Conservation (phyloP, 345 rosid species). For the Lagerstroemia speciosa region DNA sequence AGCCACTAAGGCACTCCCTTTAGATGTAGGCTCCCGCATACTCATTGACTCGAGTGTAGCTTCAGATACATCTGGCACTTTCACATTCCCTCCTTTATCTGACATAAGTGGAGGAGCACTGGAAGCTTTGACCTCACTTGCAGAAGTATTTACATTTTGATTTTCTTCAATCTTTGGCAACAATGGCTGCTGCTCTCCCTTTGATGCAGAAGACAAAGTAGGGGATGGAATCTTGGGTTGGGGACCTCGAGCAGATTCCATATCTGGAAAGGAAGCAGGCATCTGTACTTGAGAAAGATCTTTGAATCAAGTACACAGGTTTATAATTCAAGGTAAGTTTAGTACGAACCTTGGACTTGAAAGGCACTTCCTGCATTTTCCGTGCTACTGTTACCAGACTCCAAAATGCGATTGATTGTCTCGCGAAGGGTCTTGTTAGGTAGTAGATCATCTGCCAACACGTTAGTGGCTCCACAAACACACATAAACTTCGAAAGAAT, state of each 20-base stretch:
- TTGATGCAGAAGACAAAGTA: conserved; percentile 59
- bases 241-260: conserved; percentile 70
- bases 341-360: conserved; percentile 75
- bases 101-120: conserved; percentile 27
- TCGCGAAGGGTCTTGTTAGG: conserved; percentile 94
- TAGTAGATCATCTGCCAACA: conserved; percentile 92
- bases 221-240: conserved; percentile 74
- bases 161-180: conserved; percentile 32
- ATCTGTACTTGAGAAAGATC: conserved; percentile 5
- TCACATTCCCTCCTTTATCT: conserved; percentile 36
- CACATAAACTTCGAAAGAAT: conserved; percentile 72
- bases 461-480: conserved; percentile 73
- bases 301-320: neutral
- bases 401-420: conserved; percentile 84
- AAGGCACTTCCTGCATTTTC: conserved; percentile 73
- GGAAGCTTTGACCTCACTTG: conserved; percentile 35
- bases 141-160: conserved; percentile 19
- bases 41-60: conserved; percentile 64
- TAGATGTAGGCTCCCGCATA: conserved; percentile 60
- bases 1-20: conserved; percentile 43
- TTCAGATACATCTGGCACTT: conserved; percentile 46
- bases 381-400: conserved; percentile 79
- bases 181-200: conserved; percentile 43
- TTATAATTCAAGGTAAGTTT: neutral
- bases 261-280: conserved; percentile 32